These are phyloP conservation scores for Purshia tridentata DNA, from an alignment of 306 rosid genomes.

Conservation along the genomic window DNA sequence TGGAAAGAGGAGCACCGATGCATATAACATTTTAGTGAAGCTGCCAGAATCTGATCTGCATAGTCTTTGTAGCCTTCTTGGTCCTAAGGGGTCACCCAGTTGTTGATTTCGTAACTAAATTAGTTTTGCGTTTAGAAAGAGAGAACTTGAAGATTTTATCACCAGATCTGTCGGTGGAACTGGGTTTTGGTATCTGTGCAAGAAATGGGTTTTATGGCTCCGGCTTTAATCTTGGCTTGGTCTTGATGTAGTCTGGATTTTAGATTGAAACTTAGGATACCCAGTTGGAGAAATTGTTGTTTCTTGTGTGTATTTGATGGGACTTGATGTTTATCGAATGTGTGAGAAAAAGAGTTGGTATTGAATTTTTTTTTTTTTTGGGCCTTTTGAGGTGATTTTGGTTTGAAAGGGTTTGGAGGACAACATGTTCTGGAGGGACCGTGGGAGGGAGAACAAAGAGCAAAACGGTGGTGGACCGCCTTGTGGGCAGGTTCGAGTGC, in stretches of 20 bases:
- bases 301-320: conserved; percentile 47
- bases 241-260: conserved; percentile 49
- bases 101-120: too few relatives aligned
- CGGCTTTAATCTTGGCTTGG: conserved; percentile 44
- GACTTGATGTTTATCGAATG: conserved; percentile 42
- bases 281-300: conserved; percentile 32
- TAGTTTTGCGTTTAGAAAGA: too few relatives aligned
- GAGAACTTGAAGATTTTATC: too few relatives aligned
- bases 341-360: conserved; percentile 10
- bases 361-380: conserved; percentile 16
- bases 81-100: conserved; percentile 99
- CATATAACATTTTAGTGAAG: conserved; percentile 56
- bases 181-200: too few relatives aligned
- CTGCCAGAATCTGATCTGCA: conserved; percentile 79
- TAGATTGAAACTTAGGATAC: conserved; percentile 25
- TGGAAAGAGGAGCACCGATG: conserved; percentile 55
- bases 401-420: conserved; percentile 35
- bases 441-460: conserved; percentile 78
- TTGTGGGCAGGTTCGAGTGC: conserved; percentile 95
- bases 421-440: conserved; percentile 93
- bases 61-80: conserved; percentile 84
- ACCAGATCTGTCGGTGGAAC: conserved; percentile 33
- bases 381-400: conserved; percentile 26
- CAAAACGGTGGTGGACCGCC: conserved; percentile 66
- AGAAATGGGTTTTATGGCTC: conserved; percentile 20